Evolutionary conservation across 345 rosid species (phyloP), one percentile per base, ranked within the genome.

Genomic region (Euphorbia tirucalli): DNA sequence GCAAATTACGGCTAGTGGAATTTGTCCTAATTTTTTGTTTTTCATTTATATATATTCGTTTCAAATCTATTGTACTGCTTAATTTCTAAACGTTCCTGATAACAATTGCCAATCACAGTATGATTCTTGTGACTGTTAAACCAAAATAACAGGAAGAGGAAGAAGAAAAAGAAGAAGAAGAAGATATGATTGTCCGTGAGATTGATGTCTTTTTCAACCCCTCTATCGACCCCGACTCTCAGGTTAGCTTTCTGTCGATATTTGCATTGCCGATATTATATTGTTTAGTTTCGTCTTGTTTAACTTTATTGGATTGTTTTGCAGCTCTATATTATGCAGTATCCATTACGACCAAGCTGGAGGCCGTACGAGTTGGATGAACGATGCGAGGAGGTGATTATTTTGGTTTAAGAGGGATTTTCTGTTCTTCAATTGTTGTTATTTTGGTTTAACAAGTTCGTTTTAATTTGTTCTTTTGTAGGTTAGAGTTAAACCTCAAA

Each of bases 291-390:
- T 41, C 13, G 7, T 6, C 1, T 7, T 41, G 1, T 41, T 41
- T 35, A 35, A 41, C 31, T 14, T 14, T 37, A 18, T 27, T 14
- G 10, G n/a, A n/a, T n/a, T 15, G 30, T 71, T 41, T 67, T 85
- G 48, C 87, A 93, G 98, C 70, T 94, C 27, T 92, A 89, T 80
- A 89, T 94, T 35, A 41, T 88, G 83, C 98, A 94, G 81, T 94
- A 86, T 83, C 97, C 97, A 11, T 55, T 89, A 62, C 81, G 98
- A 74, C 88, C 97, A 3, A 71, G 81, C 61, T 94, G 98, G 98
- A 91, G 96, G 52, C 93, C 96, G 2, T 94, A 90, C 28, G 97
- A 94, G 61, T 74, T 94, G 78, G 97, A 93, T 44, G 93, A 89
- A 49, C 83, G 87, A 44, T 94, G 97, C 25, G 68, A 86, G 76